Percentiles rank a stretch among this genome's conserved stretches.
Conservation (phyloP, 805 yeast species). For the Saccharomycopsis sp. region DNA sequence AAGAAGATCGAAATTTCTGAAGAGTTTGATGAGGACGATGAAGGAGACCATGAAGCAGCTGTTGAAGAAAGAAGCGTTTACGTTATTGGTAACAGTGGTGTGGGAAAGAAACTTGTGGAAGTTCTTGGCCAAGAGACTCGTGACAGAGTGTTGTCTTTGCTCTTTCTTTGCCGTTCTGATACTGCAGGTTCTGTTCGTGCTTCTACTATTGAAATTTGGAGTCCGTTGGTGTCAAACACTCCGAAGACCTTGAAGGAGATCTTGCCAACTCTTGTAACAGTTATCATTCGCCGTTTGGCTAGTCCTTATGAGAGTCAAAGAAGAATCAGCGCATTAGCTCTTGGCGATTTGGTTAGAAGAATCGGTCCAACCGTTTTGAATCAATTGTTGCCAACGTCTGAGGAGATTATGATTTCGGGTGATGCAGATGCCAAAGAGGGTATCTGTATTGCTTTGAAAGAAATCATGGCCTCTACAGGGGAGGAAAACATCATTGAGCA, state of each 20-base stretch:
- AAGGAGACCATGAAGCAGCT: conserved; percentile 29
- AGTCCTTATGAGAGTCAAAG: conserved; percentile 73
- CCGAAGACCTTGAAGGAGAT: conserved; percentile 92
- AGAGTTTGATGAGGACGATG: conserved; percentile 36
- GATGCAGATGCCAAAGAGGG: conserved; percentile 91
- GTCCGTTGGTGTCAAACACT: conserved; percentile 89
- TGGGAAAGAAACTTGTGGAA: conserved; percentile 49
- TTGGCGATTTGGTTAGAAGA: conserved; percentile 91
- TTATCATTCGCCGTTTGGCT: conserved; percentile 77
- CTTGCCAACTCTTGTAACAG: conserved; percentile 68
- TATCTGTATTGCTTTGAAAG: conserved; percentile 87
- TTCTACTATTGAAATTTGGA: conserved; percentile 93
- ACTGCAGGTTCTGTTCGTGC: conserved; percentile 77
- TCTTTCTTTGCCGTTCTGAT: conserved; percentile 92
- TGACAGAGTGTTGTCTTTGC: conserved; percentile 73
- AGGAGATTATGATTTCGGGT: conserved; percentile 44
- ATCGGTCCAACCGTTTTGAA: conserved; percentile 84
- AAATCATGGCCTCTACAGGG: conserved; percentile 69
- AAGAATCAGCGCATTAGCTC: conserved; percentile 81
- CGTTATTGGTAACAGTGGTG: conserved; percentile 9
- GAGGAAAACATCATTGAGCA: conserved; percentile 50
- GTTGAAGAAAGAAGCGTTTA: conserved; percentile 21
- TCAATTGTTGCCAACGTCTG: conserved; percentile 77
- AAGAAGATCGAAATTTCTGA: conserved; percentile 58
- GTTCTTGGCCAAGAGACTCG: conserved; percentile 83